A percentile compares a stretch with the other conserved stretches of the same genome.
These are phyloP conservation scores for Plectosphaerella cucumerina DNA, from an alignment of 2,329 filamentous ascomycete genomes.

Conservation along the genomic window DNA sequence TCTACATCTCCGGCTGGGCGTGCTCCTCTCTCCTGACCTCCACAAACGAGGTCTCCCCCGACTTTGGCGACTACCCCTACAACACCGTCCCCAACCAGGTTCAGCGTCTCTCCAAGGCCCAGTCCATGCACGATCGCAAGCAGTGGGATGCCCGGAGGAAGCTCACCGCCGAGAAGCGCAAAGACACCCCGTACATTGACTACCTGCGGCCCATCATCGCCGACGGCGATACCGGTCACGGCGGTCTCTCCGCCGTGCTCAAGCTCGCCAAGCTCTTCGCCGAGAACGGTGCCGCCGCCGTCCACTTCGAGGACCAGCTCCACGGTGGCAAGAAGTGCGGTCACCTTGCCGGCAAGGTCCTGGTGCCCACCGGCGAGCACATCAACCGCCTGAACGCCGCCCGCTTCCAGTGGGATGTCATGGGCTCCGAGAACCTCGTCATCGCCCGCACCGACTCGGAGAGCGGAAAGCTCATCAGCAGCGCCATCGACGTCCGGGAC, in stretches of 20 bases:
- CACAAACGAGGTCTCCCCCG: slow-evolving; percentile 95
- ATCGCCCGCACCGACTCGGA: slow-evolving; percentile 96
- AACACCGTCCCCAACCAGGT: slow-evolving; percentile 99
- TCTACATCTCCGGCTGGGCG: slow-evolving; percentile 97
- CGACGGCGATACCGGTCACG: slow-evolving; percentile 94
- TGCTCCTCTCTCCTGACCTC: slow-evolving; percentile 89
- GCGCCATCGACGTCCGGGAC: slow-evolving; percentile 87
- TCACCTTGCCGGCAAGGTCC: slow-evolving; percentile 90
- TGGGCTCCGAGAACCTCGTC: slow-evolving; percentile 92
- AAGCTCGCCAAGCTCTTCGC: slow-evolving; percentile 98
- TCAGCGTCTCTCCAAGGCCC: slow-evolving; percentile 91
- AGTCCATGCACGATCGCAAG: slow-evolving; percentile 94
- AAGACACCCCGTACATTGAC: slow-evolving; percentile 77
- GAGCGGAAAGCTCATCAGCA: slow-evolving; percentile 84
- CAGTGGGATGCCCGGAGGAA: slow-evolving; percentile 84
- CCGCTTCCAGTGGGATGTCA: slow-evolving; percentile 96
- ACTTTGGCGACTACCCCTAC: slow-evolving; percentile 98
- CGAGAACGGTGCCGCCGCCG: slow-evolving; percentile 91
- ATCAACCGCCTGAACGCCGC: slow-evolving; percentile 91
- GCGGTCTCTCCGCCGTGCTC: slow-evolving; percentile 85
- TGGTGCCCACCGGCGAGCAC: slow-evolving; percentile 91
- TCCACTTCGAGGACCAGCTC: slow-evolving; percentile 97
- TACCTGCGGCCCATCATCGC: slow-evolving; percentile 94
- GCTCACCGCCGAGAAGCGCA: slow-evolving; percentile 68
- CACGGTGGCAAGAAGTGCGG: slow-evolving; percentile 99